These are phyloP conservation scores for Dothistroma septosporum DNA, from an alignment of 2,329 filamentous ascomycete species.

Conservation along the genomic window DNA sequence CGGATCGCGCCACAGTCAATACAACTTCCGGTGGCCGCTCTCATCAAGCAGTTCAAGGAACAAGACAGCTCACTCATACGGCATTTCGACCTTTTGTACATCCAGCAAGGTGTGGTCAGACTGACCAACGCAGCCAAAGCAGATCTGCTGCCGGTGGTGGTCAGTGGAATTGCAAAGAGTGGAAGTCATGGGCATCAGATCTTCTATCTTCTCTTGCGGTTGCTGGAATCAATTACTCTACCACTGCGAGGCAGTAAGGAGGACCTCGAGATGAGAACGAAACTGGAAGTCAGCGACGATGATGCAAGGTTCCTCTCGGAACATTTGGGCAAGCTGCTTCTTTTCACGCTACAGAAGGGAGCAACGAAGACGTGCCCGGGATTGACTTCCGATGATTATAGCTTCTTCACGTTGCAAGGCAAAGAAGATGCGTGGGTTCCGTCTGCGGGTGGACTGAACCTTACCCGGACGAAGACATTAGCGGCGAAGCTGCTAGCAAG, in stretches of 20 bases:
- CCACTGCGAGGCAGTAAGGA: constrained; percentile 75
- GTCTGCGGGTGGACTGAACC: constrained; percentile 58
- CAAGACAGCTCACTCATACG: constrained; percentile 68
- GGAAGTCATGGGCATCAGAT: constrained; percentile 59
- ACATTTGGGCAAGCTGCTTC: constrained; percentile 73
- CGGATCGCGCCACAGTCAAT: constrained; percentile 60
- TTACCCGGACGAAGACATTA: constrained; percentile 66
- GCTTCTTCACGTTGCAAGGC: constrained; percentile 62
- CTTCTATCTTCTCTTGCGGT: constrained; percentile 76
- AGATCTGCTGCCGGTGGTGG: constrained; percentile 65
- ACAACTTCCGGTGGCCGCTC: constrained; percentile 74
- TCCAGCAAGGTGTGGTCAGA: constrained; percentile 74
- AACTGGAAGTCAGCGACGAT: constrained; percentile 62
- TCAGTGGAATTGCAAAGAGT: constrained; percentile 61
- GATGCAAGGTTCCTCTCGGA: constrained; percentile 71
- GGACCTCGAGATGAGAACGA: constrained; percentile 63
- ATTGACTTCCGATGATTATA: constrained; percentile 61
- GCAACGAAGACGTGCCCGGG: constrained; percentile 51
- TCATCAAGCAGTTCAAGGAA: constrained; percentile 87
- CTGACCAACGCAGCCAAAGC: constrained; percentile 60
- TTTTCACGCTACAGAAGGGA: constrained; percentile 51
- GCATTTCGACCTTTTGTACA: constrained; percentile 83
- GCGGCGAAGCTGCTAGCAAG: constrained; percentile 71
- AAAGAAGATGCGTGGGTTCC: constrained; percentile 68
- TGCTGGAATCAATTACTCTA: constrained; percentile 66